phyloP scores from a whole-genome alignment of 2,329 filamentous ascomycete genomes.

The Bipolaris bicolor region DNA sequence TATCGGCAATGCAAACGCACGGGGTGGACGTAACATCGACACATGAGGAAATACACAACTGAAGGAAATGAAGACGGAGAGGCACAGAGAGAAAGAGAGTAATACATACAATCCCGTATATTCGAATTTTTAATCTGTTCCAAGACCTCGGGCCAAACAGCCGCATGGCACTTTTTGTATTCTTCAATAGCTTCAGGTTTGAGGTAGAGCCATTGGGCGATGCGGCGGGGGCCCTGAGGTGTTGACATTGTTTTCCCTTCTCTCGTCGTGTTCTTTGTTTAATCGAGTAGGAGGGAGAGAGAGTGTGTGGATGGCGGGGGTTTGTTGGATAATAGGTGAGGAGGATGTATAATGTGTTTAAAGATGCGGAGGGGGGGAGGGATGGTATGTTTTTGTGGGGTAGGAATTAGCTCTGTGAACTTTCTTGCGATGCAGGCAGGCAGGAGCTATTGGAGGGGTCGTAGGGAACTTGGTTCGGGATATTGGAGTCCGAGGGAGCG shows the following conservation, averaged over 20 bases:
- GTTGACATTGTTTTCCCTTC: conserved; percentile 10
- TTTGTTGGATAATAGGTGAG: too few species aligned
- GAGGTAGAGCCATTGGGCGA: conserved; percentile 76
- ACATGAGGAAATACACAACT: neutral
- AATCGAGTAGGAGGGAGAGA: neutral
- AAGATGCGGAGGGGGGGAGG: too few species aligned
- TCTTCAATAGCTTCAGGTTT: conserved; percentile 69
- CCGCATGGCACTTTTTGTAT: conserved; percentile 76
- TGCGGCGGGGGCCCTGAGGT: conserved; percentile 52
- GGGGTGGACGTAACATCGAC: too few species aligned
- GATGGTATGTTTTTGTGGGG: neutral
- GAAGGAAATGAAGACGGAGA: neutral
- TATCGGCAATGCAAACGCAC: too few species aligned
- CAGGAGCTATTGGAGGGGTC: neutral
- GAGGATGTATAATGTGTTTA: too few species aligned
- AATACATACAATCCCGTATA: conserved; percentile 69
- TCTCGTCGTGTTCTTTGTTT: neutral
- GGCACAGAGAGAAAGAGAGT: neutral
- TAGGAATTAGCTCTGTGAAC: neutral
- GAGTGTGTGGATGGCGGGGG: too few species aligned
- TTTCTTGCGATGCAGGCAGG: neutral
- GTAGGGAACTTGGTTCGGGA: neutral
- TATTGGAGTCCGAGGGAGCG: neutral
- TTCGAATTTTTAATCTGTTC: conserved; percentile 77
- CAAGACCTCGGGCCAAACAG: conserved; percentile 78